These are phyloP conservation scores for Croton setiger DNA, from an alignment of 441 rosid species.

Conservation along the genomic window DNA sequence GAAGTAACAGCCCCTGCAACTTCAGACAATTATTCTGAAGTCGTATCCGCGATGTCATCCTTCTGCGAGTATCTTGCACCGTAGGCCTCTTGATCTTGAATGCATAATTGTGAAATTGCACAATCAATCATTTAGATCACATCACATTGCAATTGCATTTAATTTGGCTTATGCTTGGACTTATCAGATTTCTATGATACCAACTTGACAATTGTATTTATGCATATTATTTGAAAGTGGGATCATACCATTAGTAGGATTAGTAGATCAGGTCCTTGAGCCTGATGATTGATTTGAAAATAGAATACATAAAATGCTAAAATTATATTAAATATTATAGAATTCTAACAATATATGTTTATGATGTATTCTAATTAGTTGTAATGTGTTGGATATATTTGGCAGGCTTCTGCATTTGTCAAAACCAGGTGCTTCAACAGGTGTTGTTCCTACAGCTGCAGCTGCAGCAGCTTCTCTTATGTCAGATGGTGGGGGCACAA, in stretches of 20 bases:
- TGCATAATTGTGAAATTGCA: slow-evolving; percentile 2
- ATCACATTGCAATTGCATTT: neutral
- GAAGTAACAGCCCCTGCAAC: slow-evolving; percentile 96
- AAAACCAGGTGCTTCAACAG: slow-evolving; percentile 69
- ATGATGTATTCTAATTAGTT: neutral
- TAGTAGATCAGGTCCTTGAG: neutral
- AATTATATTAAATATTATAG: neutral
- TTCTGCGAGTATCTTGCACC: slow-evolving; percentile 98
- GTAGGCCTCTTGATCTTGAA: slow-evolving; percentile 37
- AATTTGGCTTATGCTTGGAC: neutral
- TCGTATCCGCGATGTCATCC: slow-evolving; percentile 71
- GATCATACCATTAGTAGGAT: neutral
- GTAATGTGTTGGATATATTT: slow-evolving; percentile 10
- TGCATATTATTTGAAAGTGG: neutral
- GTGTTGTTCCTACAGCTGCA: slow-evolving; percentile 96
- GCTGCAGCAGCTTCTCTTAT: slow-evolving; percentile 97
- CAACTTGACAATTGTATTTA: too few relatives aligned
- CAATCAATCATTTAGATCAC: neutral
- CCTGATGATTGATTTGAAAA: neutral
- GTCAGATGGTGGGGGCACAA: slow-evolving; percentile 97
- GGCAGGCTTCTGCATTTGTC: slow-evolving; percentile 87
- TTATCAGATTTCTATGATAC: neutral
- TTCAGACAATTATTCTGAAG: slow-evolving; percentile 79
- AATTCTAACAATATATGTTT: neutral
- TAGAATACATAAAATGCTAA: neutral